A percentile compares a stretch with the other conserved stretches of the same genome.
Conservation (phyloP, 2,329 filamentous ascomycete species). For the Pestalotiopsis sp. region DNA sequence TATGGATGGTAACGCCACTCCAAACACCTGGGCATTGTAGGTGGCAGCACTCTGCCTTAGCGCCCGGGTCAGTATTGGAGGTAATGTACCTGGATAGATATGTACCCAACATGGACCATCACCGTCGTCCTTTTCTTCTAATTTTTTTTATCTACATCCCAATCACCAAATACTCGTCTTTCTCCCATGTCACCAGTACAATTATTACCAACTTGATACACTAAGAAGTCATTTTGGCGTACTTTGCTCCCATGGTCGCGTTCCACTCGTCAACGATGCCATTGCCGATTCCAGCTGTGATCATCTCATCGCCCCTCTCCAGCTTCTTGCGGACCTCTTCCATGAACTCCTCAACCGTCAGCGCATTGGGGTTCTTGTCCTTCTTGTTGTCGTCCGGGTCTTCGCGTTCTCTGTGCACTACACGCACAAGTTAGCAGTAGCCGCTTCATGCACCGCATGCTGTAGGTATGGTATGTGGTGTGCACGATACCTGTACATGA, state of each 20-base stretch:
- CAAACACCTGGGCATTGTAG: too few species aligned
- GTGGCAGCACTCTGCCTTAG: too few species aligned
- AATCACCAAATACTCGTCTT: background rate
- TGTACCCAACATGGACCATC: too few species aligned
- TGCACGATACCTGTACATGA: background rate
- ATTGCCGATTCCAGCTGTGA: constrained; percentile 47
- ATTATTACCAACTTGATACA: background rate
- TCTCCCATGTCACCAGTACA: background rate
- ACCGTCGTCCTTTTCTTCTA: background rate
- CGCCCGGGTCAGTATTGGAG: too few species aligned
- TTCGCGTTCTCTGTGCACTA: constrained; percentile 54
- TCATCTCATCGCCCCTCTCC: constrained; percentile 50
- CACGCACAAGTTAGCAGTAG: background rate
- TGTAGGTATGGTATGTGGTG: background rate
- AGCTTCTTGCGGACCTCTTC: constrained; percentile 45
- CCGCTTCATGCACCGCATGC: background rate
- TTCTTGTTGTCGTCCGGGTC: constrained; percentile 64
- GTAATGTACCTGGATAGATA: too few species aligned
- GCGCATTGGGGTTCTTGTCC: constrained; percentile 46
- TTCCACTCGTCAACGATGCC: constrained; percentile 49
- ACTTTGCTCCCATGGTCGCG: constrained; percentile 36
- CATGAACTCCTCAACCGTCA: constrained; percentile 59
- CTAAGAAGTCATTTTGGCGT: constrained; percentile 5
- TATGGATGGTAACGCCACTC: too few species aligned
- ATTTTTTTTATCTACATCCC: background rate